phyloP scores from a whole-genome alignment of 2,329 filamentous ascomycete species.

The Colletotrichum filicis region DNA sequence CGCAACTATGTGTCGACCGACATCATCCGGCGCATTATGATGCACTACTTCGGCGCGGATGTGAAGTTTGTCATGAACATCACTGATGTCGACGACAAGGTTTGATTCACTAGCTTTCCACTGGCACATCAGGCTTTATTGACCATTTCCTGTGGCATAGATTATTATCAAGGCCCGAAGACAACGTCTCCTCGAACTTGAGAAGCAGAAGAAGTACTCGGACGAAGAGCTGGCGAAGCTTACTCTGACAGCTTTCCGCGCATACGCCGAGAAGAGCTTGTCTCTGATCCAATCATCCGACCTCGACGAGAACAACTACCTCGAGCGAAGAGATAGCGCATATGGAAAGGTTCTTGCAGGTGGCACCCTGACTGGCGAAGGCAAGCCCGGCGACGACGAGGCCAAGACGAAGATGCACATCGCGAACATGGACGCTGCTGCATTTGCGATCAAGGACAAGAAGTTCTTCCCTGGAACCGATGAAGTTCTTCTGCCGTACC shows the following conservation, averaged over 20 bases:
- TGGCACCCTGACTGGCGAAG: constrained; percentile 65
- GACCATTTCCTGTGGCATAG: constrained; percentile 42
- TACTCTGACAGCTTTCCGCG: constrained; percentile 63
- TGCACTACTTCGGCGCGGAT: constrained; percentile 84
- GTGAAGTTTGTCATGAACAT: constrained; percentile 94
- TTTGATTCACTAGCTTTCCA: constrained; percentile 40
- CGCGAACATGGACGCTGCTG: constrained; percentile 67
- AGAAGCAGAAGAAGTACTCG: constrained; percentile 74
- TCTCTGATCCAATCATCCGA: constrained; percentile 58
- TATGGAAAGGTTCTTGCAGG: constrained; percentile 67
- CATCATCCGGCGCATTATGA: constrained; percentile 84
- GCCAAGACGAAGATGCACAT: constrained; percentile 94
- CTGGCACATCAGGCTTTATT: background rate
- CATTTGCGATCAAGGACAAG: constrained; percentile 58
- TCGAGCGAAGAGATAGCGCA: constrained; percentile 58
- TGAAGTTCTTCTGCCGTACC: constrained; percentile 81
- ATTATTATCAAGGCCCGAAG: constrained; percentile 75
- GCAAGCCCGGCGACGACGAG: constrained; percentile 78
- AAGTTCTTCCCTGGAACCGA: constrained; percentile 66
- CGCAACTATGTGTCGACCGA: constrained; percentile 93
- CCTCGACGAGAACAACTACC: constrained; percentile 63
- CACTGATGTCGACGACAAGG: constrained; percentile 84
- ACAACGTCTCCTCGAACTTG: constrained; percentile 82
- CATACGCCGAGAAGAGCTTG: constrained; percentile 66
- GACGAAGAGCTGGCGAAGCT: constrained; percentile 58